Conservation (phyloP, 768 basidiomycete species). For the Rhizopogon roseolus region DNA sequence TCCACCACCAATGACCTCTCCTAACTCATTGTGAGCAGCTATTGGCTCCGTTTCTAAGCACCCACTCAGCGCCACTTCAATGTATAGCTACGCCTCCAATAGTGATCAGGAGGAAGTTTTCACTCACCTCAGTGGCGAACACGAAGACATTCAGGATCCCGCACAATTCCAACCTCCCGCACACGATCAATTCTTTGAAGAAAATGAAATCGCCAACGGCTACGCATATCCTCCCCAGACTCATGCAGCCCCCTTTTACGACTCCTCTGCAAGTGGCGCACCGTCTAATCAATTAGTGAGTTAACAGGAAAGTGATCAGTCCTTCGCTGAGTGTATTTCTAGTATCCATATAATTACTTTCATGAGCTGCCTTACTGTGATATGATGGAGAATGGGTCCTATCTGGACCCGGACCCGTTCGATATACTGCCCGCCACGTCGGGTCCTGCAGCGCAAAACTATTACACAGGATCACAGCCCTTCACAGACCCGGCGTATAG, state of each 20-base stretch:
- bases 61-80: background rate
- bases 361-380: background rate
- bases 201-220: background rate
- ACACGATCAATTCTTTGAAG: background rate
- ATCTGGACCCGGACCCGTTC: background rate
- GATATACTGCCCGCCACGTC: background rate
- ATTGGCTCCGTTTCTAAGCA: background rate
- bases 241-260: background rate
- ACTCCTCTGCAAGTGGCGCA: background rate
- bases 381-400: background rate
- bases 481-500: background rate
- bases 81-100: background rate
- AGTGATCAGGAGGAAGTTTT: background rate
- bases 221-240: background rate
- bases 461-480: background rate
- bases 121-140: background rate
- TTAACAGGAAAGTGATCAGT: background rate
- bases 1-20: background rate
- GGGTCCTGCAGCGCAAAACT: too few species aligned
- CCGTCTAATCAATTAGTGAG: background rate
- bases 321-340: background rate
- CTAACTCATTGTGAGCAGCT: background rate
- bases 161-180: background rate
- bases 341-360: background rate
- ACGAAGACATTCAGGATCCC: background rate